Evolutionary conservation across 805 yeast genomes (phyloP), one percentile per base, ranked within the genome.

Genomic region (Candida broadrunensis): DNA sequence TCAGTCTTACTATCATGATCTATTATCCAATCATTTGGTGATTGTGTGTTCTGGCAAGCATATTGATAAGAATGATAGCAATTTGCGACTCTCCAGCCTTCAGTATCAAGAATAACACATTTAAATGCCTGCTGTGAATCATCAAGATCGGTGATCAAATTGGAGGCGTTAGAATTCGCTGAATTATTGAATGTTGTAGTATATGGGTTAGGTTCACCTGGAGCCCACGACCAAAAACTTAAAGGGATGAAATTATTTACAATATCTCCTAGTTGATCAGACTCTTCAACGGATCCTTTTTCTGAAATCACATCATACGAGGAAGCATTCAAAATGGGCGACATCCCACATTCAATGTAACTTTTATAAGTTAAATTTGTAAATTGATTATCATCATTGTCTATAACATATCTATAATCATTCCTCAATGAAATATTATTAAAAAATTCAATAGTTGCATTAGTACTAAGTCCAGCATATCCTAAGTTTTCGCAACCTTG

Each of bases 211-310:
- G 52, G 47, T 17, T 43, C 46, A 20, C 42, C 43, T 9, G 38
- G 33, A 19, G 72, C 75, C 97, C 97, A 89, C 2, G 91, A 75
- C 97, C 97, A 89, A 27, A 75, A 59, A 13, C 65, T 51, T 8
- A 43, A 33, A 1, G 70, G 70, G 1, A 61, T 29, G 37, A 58
- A 66, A 17, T 52, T 26, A 36, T 56, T 45, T 20, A 54, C 46
- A 9, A 72, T 50, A 0, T 49, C 38, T 0, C 65, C 54, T 7
- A 73, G 56, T 9, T 13, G 56, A 49, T 12, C 60, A 26, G 9
- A 65, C 35, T 52, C 47, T 21, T 37, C 29, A 19, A 39, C 33
- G 3, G 21, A 29, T 3, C 32, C 27, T 21, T 6, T 9, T 21
- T 21, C 9, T n/a, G n/a, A n/a, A 7, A 21, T 21, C 24, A 21